Evolutionary conservation across 495 filamentous ascomycete species (phyloP).

Genomic region (Daldinia bambusicola): DNA sequence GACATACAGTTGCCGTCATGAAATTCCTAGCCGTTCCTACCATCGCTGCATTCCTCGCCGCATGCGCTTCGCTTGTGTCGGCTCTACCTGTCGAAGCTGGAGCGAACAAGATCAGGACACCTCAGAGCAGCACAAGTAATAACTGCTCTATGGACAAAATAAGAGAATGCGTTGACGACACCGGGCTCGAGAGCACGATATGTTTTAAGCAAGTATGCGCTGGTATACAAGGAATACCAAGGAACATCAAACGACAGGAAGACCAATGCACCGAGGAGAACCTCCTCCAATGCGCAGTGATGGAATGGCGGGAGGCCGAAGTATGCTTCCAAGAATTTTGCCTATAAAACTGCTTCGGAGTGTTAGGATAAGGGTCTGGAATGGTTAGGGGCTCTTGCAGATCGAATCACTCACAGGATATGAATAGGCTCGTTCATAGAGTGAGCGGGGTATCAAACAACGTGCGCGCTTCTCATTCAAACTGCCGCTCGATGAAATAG

Average conservation of each 20-base stretch:
- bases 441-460: not conserved
- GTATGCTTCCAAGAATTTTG: constrained; percentile 42
- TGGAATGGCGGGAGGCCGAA: constrained; percentile 40
- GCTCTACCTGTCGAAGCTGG: constrained; percentile 23
- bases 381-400: not conserved
- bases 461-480: not conserved
- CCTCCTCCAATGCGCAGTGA: constrained; percentile 35
- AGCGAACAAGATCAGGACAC: constrained; percentile 2
- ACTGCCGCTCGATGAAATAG: not conserved
- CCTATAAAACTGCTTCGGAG: constrained; percentile 17
- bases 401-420: constrained; percentile 7
- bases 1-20: constrained; percentile 18
- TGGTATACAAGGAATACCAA: constrained; percentile 3
- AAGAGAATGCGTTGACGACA: constrained; percentile 35
- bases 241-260: constrained; percentile 32
- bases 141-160: constrained; percentile 31
- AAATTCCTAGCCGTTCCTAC: constrained; percentile 27
- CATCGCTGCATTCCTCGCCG: constrained; percentile 18
- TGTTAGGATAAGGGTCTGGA: not conserved
- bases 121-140: constrained; percentile 4
- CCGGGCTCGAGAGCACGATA: constrained; percentile 38
- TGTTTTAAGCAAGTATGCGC: constrained; percentile 39
- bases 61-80: constrained; percentile 24
- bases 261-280: constrained; percentile 43
- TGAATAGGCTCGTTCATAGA: not conserved